Base-by-base conservation (phyloP, 192 early-diverging fungal species). In the Backusella morwellensis region DNA sequence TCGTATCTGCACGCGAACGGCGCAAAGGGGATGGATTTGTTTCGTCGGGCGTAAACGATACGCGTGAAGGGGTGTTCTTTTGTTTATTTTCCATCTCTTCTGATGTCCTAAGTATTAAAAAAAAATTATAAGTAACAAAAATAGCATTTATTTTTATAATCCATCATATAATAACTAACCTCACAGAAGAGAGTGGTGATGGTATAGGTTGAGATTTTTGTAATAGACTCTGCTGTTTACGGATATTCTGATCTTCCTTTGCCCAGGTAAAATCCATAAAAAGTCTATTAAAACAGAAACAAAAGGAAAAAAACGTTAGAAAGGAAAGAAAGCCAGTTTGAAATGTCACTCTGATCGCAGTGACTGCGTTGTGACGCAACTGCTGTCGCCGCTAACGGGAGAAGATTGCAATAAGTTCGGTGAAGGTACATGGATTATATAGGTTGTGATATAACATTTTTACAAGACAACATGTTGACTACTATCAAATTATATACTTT, bases 1-100 rank as follows among this genome's bases (percentile, higher is more conserved):
- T 79, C 9, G 77, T 79, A 66, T 79, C 77, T 4, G 77, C 77
- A 47, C 77, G 77, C 56, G 77, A 72, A 29, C 77, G 66, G 44
- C 77, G 70, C 26, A 50, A 72, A 50, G 70, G 70, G 17, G 68
- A 70, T 3, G 38, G 21, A 12, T 35, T 70, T 40, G 68, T 40
- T 23, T 35, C 68, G 36, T 70, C 38, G 26, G 68, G 36, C 21
- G 42, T 72, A 72, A 72, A 72, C 17, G 40, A 72, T 26, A 72
- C 70, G 40, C 70, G 70, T 40, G 68, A 40, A 38, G 9, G 35
- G 40, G 42, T 23, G 17, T 72, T 72, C 70, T n/a, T 44, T 23
- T 72, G 21, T 50, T 72, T 26, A 41, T 72, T 40, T 17, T 47
- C 42, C 40, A 26, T 47, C 26, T 17, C 40, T 19, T 47, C 29